These are phyloP conservation scores for Paraphoma chrysanthemicola DNA, from an alignment of 2,329 filamentous ascomycete species.

Conservation along the genomic window DNA sequence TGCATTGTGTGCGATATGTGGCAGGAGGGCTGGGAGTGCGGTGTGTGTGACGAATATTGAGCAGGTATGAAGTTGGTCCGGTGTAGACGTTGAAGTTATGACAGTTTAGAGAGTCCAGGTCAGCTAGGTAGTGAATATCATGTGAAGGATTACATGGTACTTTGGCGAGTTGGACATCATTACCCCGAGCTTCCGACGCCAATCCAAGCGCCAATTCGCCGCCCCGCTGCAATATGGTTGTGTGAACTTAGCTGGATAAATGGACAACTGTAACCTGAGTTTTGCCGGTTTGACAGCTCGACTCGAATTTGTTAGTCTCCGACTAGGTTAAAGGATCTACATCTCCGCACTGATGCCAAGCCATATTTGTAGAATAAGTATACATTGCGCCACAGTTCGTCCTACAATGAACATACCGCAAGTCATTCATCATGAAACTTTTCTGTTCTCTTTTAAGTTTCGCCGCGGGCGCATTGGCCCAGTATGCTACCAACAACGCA, in stretches of 20 bases:
- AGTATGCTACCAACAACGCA: background rate
- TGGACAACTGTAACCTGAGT: background rate
- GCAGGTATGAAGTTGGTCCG: too few relatives aligned
- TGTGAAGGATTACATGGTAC: too few relatives aligned
- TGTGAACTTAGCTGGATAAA: background rate
- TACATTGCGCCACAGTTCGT: background rate
- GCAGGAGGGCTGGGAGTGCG: background rate
- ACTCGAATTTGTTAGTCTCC: background rate
- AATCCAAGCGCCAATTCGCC: too few relatives aligned
- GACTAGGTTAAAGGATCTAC: background rate
- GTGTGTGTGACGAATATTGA: background rate
- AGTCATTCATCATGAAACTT: background rate
- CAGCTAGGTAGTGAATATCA: too few relatives aligned
- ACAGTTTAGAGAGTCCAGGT: too few relatives aligned
- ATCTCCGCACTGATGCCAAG: background rate
- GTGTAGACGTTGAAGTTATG: too few relatives aligned
- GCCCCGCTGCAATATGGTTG: too few relatives aligned
- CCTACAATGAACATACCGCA: background rate
- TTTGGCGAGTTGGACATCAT: too few relatives aligned
- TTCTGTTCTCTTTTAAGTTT: background rate
- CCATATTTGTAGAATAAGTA: background rate
- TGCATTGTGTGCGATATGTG: background rate
- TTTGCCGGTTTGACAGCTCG: background rate
- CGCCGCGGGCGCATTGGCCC: too few relatives aligned
- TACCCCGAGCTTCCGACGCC: too few relatives aligned